Evolutionary conservation across 176 grass and related monocot species (phyloP), one percentile per base, ranked within the genome.

Genomic region (Aegilops longissima): DNA sequence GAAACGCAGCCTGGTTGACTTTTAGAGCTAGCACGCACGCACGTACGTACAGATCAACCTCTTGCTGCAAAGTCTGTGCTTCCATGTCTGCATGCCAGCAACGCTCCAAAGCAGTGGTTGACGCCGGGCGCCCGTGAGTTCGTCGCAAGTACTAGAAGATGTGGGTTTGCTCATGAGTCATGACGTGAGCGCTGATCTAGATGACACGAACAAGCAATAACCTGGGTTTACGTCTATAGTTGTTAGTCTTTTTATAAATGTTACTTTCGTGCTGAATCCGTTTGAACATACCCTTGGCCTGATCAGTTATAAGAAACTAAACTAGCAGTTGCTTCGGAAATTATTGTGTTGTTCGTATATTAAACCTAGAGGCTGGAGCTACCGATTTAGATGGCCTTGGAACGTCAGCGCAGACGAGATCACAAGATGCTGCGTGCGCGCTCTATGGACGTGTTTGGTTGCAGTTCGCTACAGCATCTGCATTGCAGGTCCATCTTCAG

Each of bases 1-100:
- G 78, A 74, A 70, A 71, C 0, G 64, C 34, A 45, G 67, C 72
- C 72, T 34, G 66, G 66, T 72, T 88, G 81, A 84, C 81, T 49
- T 20, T 59, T 7, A 59, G 18, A 9, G 20, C 6, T 18, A 36
- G 16, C 16, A 31, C 2, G 3, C 17, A 5, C 6, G 10, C 6
- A 5, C 5, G 29, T 21, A 54, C 66, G 36, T 35, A 47, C 67
- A 49, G 17, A 18, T 39, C 3, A 24, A 44, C 16, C 23, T 29
- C 34, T 67, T 4, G 66, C 30, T 64, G 31, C 31, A 36, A 36
- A 36, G 45, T 59, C 18, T 2, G 7, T 59, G 56, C 5, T 20
- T 59, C 6, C 56, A 59, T 59, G 2, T 20, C 18, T 56, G 52
- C 52, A 56, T 56, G 52, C 5, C 17, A 3, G 18, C 56, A 59